phyloP scores from a whole-genome alignment of 2,329 filamentous ascomycete species.

The Cyphellophora europaea region DNA sequence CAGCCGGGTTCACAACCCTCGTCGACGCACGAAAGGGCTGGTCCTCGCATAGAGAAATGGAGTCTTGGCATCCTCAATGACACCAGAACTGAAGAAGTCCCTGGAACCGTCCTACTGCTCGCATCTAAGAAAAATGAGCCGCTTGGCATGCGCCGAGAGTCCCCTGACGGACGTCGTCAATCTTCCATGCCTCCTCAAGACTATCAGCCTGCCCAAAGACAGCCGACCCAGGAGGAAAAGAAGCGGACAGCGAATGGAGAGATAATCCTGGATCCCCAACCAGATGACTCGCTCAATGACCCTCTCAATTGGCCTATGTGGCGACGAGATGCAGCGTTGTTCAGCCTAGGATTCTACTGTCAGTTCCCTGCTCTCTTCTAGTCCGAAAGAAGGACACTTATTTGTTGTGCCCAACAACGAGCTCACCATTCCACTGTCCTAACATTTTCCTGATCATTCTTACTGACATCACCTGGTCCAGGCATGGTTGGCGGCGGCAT shows the following conservation, averaged over 20 bases:
- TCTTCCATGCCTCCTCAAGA: slow-evolving; percentile 41
- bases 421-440: too few relatives aligned
- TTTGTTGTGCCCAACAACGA: too few relatives aligned
- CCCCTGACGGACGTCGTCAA: slow-evolving; percentile 19
- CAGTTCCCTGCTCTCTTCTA: too few relatives aligned
- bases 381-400: too few relatives aligned
- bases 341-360: slow-evolving; percentile 84
- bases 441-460: too few relatives aligned
- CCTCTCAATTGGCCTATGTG: slow-evolving; percentile 84
- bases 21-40: background rate
- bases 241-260: slow-evolving; percentile 74
- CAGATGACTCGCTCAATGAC: slow-evolving; percentile 82
- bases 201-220: slow-evolving; percentile 6
- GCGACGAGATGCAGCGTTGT: slow-evolving; percentile 67
- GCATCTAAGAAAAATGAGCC: slow-evolving; percentile 54
- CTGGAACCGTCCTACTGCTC: slow-evolving; percentile 57
- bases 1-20: too few relatives aligned
- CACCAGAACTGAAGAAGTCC: slow-evolving; percentile 72
- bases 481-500: slow-evolving; percentile 90
- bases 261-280: slow-evolving; percentile 84
- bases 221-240: slow-evolving; percentile 31
- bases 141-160: slow-evolving; percentile 52
- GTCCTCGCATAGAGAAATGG: slow-evolving; percentile 34
- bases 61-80: slow-evolving; percentile 78
- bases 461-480: too few relatives aligned